Evolutionary conservation across 139 green algal genomes (phyloP).

Genomic region (Microglena sp.): DNA sequence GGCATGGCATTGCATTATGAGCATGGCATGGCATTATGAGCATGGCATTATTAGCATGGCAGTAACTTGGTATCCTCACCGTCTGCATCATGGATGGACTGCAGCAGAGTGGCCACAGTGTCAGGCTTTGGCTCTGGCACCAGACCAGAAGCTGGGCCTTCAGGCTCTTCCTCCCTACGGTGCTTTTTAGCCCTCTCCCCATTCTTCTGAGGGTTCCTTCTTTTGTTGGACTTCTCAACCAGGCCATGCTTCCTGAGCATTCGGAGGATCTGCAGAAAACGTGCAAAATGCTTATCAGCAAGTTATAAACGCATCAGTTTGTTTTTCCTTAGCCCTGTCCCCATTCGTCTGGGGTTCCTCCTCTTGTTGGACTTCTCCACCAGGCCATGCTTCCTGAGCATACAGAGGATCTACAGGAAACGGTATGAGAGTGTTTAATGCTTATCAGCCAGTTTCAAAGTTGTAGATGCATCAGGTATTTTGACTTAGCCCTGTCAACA

Average conservation of each 20-base stretch:
- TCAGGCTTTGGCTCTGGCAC: neutral
- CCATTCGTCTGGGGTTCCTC: neutral
- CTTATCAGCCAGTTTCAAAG: neutral
- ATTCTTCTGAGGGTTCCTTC: neutral
- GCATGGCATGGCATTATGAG: too few relatives aligned
- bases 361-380: conserved; percentile 1
- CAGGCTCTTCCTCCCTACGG: too few relatives aligned
- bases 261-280: conserved; percentile 9
- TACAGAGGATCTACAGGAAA: neutral
- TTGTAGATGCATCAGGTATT: neutral
- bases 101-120: neutral
- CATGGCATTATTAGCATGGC: too few relatives aligned
- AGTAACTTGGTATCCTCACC: too few relatives aligned
- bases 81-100: neutral
- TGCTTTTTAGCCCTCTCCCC: neutral
- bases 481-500: neutral
- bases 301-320: neutral
- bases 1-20: too few relatives aligned
- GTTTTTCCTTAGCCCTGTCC: neutral
- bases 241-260: conserved; percentile 31
- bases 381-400: conserved; percentile 3
- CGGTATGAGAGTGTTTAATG: neutral
- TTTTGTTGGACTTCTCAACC: too few relatives aligned
- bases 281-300: neutral
- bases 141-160: neutral